Percentiles rank a stretch among this genome's conserved stretches.
Conservation (phyloP, 176 grass and related monocot genomes). For the Elymus sibiricus region DNA sequence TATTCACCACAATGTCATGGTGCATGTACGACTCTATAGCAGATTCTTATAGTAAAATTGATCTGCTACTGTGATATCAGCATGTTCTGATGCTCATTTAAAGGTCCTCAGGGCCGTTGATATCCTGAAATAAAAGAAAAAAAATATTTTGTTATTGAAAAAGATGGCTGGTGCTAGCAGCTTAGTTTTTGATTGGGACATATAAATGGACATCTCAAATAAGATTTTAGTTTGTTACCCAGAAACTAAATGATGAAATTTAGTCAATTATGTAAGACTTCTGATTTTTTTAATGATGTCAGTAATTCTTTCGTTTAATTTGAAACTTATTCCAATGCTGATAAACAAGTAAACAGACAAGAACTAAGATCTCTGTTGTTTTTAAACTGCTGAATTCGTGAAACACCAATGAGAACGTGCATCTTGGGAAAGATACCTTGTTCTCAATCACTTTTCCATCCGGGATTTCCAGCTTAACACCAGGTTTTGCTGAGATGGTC, state of each 20-base stretch:
- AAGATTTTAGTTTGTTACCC: background rate
- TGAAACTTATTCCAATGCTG: constrained; percentile 10
- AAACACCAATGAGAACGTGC: background rate
- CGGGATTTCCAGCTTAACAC: constrained; percentile 70
- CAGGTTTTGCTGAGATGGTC: constrained; percentile 65
- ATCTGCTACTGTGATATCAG: constrained; percentile 8
- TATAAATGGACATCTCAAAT: background rate
- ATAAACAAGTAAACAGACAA: background rate
- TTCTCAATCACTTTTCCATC: constrained; percentile 66
- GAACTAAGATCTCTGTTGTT: background rate
- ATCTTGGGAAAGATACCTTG: constrained; percentile 47
- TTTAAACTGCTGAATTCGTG: background rate
- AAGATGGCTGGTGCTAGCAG: background rate
- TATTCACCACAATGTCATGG: constrained; percentile 23
- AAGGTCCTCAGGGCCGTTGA: constrained; percentile 47
- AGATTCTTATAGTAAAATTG: background rate
- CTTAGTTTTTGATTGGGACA: background rate
- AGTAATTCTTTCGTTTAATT: background rate
- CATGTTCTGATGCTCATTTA: constrained; percentile 4
- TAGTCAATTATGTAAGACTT: background rate
- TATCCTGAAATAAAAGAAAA: constrained; percentile 42
- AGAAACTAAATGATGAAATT: background rate
- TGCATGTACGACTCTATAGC: constrained; percentile 18
- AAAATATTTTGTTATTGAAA: background rate
- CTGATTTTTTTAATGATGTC: background rate